Evolutionary conservation across 768 basidiomycete species (phyloP), one percentile per base, ranked within the genome.

Genomic region (Naganishia friedmannii): DNA sequence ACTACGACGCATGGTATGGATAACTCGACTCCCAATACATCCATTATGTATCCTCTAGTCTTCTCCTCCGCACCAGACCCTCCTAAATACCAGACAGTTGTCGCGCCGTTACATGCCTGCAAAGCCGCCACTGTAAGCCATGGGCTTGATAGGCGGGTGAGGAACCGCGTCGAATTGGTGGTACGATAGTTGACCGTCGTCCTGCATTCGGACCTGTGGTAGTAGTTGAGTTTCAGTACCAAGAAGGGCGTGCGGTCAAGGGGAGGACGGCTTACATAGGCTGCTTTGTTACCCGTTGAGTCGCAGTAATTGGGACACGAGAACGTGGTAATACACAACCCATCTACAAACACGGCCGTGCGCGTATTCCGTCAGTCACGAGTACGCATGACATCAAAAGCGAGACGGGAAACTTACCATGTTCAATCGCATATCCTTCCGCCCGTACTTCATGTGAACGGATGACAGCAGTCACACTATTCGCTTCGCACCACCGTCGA

Each of bases 381-480:
- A 3, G 6, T 26, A 51, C 48, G 6, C 48, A 51, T n/a, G 15
- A 26, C 12, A 51, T 23, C n/a, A 51, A 26, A 51, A 51, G 15
- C 48, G 23, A 51, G 17, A 17, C 42, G 9, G 21, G 5, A 5
- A 15, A 57, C 72, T 65, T 31, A 74, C 74, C 80, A 77, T 98
- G 96, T 78, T 98, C 96, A 66, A 98, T 85, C 73, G 93, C 88
- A 81, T 97, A 98, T 17, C 96, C 96, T 70, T 90, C 92, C 90
- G 75, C 71, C 70, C 96, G 88, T 66, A 98, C 95, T 86, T 99
- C 96, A 79, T 99, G 96, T 74, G 91, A 93, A 58, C 96, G 90
- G 73, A 97, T 89, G 68, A 99, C 85, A 7, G 91, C 92, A 28
- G 92, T 88, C 56, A 97, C 86, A 19, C 88, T 86, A 79, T 96